A percentile compares a stretch with the other conserved stretches of the same genome.
phyloP scores from a whole-genome alignment of 75 land plant genomes.

The Azolla pinnata region DNA sequence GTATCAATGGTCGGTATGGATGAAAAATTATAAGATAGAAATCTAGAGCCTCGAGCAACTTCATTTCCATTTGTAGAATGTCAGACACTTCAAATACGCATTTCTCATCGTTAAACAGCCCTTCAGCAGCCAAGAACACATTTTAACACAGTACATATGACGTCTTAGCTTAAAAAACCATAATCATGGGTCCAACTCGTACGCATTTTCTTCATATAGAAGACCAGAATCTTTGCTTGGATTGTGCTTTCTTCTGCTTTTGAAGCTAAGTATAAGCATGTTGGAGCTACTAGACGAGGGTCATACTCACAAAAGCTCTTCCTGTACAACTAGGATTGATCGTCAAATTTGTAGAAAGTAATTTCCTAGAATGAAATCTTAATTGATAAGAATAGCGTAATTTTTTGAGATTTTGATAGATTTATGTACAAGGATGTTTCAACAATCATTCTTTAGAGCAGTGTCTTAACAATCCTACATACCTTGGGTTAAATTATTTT shows the following conservation, averaged over 20 bases:
- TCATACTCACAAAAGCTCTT: constrained; percentile 87
- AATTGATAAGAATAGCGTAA: too few relatives aligned
- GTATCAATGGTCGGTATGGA: constrained; percentile 73
- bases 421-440: too few relatives aligned
- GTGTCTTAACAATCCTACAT: too few relatives aligned
- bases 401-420: too few relatives aligned
- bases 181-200: background rate
- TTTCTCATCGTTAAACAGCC: constrained; percentile 29
- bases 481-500: too few relatives aligned
- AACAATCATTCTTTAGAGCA: too few relatives aligned
- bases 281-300: constrained; percentile 83
- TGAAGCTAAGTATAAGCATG: constrained; percentile 88
- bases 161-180: too few relatives aligned
- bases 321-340: constrained; percentile 21
- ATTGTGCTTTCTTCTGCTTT: constrained; percentile 96
- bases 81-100: constrained; percentile 72
- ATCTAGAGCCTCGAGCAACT: constrained; percentile 87
- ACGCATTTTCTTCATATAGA: constrained; percentile 67
- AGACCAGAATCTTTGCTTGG: constrained; percentile 73
- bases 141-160: constrained; percentile 4
- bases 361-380: too few relatives aligned
- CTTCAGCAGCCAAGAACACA: constrained; percentile 6
- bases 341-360: background rate
- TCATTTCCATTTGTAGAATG: constrained; percentile 98
- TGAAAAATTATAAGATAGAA: constrained; percentile 89